These are phyloP conservation scores for Favolaschia claudopus DNA, from an alignment of 768 basidiomycete genomes.

Conservation along the genomic window DNA sequence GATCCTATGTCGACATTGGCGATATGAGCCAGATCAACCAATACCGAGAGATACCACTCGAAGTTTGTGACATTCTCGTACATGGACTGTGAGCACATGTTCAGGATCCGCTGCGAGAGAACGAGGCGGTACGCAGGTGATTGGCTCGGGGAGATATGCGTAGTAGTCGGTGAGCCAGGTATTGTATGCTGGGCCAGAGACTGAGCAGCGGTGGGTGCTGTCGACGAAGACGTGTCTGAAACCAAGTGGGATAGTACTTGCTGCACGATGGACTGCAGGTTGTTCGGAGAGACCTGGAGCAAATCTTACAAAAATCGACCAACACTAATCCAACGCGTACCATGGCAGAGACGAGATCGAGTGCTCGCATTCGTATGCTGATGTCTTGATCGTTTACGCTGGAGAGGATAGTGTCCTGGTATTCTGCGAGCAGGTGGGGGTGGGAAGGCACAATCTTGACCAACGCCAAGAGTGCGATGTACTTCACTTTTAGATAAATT, in stretches of 20 bases:
- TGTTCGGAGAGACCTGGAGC: conserved; percentile 79
- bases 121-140: conserved; percentile 88
- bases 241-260: conserved; percentile 90
- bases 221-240: conserved; percentile 55
- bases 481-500: conserved; percentile 76
- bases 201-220: conserved; percentile 68
- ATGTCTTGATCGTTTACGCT: conserved; percentile 94
- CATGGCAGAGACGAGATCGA: conserved; percentile 94
- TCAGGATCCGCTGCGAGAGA: conserved; percentile 82
- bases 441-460: conserved; percentile 95
- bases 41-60: conserved; percentile 96
- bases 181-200: conserved; percentile 54
- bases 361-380: conserved; percentile 93
- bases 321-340: conserved; percentile 48
- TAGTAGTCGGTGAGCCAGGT: conserved; percentile 41
- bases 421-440: conserved; percentile 87
- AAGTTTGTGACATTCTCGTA: conserved; percentile 93
- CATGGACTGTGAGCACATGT: conserved; percentile 83
- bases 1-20: conserved; percentile 80
- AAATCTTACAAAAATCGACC: neutral
- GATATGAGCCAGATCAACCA: conserved; percentile 90
- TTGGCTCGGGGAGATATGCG: conserved; percentile 61
- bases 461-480: conserved; percentile 94
- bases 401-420: conserved; percentile 89
- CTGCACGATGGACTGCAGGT: conserved; percentile 89